Evolutionary conservation across 164 flowering plant genomes (phyloP), one percentile per base, ranked within the genome.

Genomic region (Berberis thunbergii): DNA sequence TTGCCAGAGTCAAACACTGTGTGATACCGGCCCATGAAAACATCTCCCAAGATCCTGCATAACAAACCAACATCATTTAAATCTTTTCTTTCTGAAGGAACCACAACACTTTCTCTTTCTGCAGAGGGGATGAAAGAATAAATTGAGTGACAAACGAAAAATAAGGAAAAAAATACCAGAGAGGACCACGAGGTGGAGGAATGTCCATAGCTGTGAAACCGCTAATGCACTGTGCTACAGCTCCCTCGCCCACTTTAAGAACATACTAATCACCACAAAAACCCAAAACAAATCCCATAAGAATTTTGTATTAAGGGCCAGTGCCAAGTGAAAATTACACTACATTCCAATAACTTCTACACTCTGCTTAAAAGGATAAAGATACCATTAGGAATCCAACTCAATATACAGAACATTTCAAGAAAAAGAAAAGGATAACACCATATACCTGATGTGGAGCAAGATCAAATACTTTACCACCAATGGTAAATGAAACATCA

Each of bases 101-200:
- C 26, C 26, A 26, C 26, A 26, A 26, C 26, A 26, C 26, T 26
- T 26, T 26, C 26, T 26, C 26, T 26, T 0, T 26, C 26, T 26
- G 26, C 26, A 26, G 26, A 0, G 26, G 26, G 26, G 26, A 26
- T 26, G 26, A 26, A 26, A 26, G 54, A 10, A 52, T 4, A 1
- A 11, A 7, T 52, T 1, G 10, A 26, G 2, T 52, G 1, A 13
- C 12, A 4, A 2, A 3, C 45, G 41, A 38, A 40, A 43, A 66
- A 45, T 41, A 43, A 49, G 4, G 43, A 43, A 42, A 59, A n/a
- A 38, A 7, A 40, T 84, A 83, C 87, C 89, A 84, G 71, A 81
- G 82, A 65, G 94, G 88, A n/a, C 90, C 90, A 7, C 83, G 88
- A 49, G 88, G 90, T 41, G 90, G 86, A 8, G 87, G 64, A 3